Evolutionary conservation across 805 yeast genomes (phyloP).

Genomic region (Wickerhamiella azymoides): DNA sequence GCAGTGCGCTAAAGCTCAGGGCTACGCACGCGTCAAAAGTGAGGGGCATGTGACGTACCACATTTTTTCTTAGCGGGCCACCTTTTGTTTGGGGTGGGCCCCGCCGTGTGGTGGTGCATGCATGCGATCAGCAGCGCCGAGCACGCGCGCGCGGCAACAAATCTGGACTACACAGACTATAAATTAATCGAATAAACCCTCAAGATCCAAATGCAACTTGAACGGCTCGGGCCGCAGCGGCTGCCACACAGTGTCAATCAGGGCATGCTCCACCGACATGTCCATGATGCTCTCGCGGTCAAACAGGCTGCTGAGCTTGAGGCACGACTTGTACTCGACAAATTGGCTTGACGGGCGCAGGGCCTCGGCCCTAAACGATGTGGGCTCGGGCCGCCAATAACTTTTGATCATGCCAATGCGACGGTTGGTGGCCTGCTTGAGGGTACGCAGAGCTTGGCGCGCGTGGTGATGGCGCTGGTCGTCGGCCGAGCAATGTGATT

Average conservation of each 20-base stretch:
- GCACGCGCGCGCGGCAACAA: too few species aligned
- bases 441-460: not conserved
- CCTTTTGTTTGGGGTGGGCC: too few species aligned
- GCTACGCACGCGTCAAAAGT: conserved; percentile 6
- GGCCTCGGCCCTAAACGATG: too few species aligned
- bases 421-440: conserved; percentile 1
- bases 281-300: conserved; percentile 1
- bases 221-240: conserved; percentile 1
- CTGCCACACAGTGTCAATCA: conserved; percentile 4
- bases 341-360: too few species aligned
- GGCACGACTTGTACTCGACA: not conserved
- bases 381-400: not conserved
- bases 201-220: not conserved
- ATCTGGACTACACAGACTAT: not conserved
- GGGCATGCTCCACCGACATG: not conserved
- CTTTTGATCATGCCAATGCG: not conserved
- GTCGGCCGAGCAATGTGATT: not conserved
- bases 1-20: not conserved
- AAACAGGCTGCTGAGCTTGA: not conserved
- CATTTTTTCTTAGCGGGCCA: too few species aligned
- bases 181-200: not conserved
- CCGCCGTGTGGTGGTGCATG: too few species aligned
- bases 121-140: too few species aligned
- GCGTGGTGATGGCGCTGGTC: not conserved
- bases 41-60: not conserved